Percentiles rank a stretch among this genome's conserved stretches.
phyloP scores from a whole-genome alignment of 2,329 filamentous ascomycete genomes.

The Zasmidium angulare region DNA sequence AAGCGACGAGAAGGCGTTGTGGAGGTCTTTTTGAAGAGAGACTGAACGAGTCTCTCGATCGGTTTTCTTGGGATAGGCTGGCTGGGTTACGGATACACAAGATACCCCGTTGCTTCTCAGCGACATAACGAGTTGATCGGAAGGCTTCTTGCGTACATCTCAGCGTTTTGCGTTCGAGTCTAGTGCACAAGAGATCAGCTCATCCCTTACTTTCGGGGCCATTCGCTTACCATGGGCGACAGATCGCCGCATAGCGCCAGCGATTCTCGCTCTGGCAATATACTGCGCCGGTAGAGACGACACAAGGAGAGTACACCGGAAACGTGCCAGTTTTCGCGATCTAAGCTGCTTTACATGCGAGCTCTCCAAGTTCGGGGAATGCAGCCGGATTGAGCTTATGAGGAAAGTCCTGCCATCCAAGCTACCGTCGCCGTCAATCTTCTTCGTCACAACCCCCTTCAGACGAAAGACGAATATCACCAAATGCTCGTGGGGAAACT shows the following conservation, averaged over 20 bases:
- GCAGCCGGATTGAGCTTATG: background rate
- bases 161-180: too few relatives aligned
- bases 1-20: slow-evolving; percentile 67
- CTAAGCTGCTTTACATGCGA: background rate
- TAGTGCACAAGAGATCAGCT: too few relatives aligned
- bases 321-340: background rate
- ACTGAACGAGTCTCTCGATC: slow-evolving; percentile 1
- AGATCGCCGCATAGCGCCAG: too few relatives aligned
- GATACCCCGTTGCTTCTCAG: background rate
- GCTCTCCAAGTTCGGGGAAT: background rate
- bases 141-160: too few relatives aligned
- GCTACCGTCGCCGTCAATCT: background rate
- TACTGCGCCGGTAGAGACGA: too few relatives aligned
- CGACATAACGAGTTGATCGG: background rate
- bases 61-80: background rate
- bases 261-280: too few relatives aligned
- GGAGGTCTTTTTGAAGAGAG: slow-evolving; percentile 64
- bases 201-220: too few relatives aligned
- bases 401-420: background rate
- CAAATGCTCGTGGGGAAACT: background rate
- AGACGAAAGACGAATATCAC: background rate
- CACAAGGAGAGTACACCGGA: too few relatives aligned
- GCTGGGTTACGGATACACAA: background rate
- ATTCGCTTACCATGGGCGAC: too few relatives aligned
- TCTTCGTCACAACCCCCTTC: background rate